Base-by-base conservation (phyloP, 169 alveolate species). In the Hammondia hammondi region DNA sequence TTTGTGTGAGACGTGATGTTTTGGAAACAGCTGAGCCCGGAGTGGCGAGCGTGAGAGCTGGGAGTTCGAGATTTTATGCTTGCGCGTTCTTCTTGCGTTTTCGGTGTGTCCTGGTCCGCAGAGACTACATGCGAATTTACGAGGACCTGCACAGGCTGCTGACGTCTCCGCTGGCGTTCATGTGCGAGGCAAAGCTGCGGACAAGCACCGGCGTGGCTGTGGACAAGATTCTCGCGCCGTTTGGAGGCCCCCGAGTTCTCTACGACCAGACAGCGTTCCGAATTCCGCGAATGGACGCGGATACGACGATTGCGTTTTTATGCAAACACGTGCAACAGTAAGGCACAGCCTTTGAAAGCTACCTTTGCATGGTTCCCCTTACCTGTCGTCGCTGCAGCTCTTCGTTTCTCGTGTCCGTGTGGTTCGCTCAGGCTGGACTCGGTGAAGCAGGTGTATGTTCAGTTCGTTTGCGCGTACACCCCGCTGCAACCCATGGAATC, bases 401-500 rank as follows among this genome's bases (percentile, higher is more conserved):
- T 0, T 32, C 32, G 1, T 32, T 17, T 29, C 48, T 77, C 48
- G 90, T 35, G 72, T 12, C 71, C 24, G 24, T 46, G 24, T 43
- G 90, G 32, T 82, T 10, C 43, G 17, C 14, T 14, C 90, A 93
- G 95, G 93, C 91, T 96, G 92, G 97, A 96, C 57, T 93, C 95
- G 93, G 93, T 81, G 93, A 96, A 94, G 90, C 94, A 88, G 85
- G 97, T 96, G 57, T 96, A 87, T 61, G 93, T 95, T 29, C 97
- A 96, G 85, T 95, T 96, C 90, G 97, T 95, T n/a, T 96, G 97
- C 72, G 93, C 94, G 85, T 93, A 93, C 91, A 93, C 93, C 17
- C 95, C 95, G 77, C 89, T 93, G 89, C 95, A 93, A 35, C 95
- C 95, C 45, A 37, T 91, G 17, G 81, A 72, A n/a, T 32, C 37